phyloP scores from a whole-genome alignment of 768 basidiomycete species.

The Pleurotus salmoneostramineus region DNA sequence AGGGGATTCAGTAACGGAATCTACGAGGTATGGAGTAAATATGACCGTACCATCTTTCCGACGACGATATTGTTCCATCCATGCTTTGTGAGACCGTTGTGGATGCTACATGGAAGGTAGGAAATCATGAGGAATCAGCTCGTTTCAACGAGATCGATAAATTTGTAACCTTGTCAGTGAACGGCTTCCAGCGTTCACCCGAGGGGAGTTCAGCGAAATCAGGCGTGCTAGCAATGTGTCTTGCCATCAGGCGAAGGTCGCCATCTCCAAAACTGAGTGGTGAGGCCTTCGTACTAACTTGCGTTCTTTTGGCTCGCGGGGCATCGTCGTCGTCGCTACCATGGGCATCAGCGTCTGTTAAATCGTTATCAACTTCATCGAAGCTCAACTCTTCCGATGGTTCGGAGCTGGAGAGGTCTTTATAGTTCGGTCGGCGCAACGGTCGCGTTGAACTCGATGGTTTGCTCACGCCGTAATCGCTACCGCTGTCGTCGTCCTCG shows the following conservation, averaged over 20 bases:
- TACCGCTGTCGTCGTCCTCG: conserved; percentile 15
- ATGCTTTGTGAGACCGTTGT: conserved; percentile 52
- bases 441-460: conserved; percentile 10
- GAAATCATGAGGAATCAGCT: neutral
- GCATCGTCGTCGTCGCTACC: conserved; percentile 28
- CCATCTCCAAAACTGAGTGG: conserved; percentile 46
- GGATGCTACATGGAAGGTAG: conserved; percentile 33
- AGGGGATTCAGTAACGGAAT: neutral
- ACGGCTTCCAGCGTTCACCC: conserved; percentile 54
- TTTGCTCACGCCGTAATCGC: conserved; percentile 1
- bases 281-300: neutral
- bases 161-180: conserved; percentile 41
- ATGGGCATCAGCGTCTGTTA: conserved; percentile 18
- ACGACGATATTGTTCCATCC: conserved; percentile 57
- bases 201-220: conserved; percentile 37
- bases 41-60: conserved; percentile 42
- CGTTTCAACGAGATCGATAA: neutral
- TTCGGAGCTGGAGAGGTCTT: conserved; percentile 13
- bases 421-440: neutral
- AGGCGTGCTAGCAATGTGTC: conserved; percentile 47
- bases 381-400: conserved; percentile 15
- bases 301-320: conserved; percentile 8
- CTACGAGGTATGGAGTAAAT: no score
- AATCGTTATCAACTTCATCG: conserved; percentile 20
- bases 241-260: conserved; percentile 59